Evolutionary conservation across 441 rosid species (phyloP).

Genomic region (Euphorbia schlechtendalii): DNA sequence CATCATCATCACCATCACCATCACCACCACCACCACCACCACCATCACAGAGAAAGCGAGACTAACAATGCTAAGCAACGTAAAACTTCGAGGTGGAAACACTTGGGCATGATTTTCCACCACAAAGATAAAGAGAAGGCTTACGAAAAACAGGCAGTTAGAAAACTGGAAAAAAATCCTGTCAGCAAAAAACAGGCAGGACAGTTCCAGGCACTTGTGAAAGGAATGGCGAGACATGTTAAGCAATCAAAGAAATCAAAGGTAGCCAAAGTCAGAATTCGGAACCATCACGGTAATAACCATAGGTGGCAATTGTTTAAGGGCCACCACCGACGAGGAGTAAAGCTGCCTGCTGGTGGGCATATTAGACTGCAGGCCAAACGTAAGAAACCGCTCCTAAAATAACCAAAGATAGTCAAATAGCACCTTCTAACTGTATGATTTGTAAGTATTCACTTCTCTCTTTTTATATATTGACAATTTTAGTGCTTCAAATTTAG

Average conservation of each 20-base stretch:
- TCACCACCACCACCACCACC: slow-evolving; percentile 40
- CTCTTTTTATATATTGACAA: background rate
- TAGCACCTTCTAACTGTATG: background rate
- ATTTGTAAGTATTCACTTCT: too few species aligned
- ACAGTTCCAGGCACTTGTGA: slow-evolving; percentile 36
- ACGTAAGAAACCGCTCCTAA: slow-evolving; percentile 22
- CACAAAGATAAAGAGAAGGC: slow-evolving; percentile 19
- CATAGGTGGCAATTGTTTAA: slow-evolving; percentile 33
- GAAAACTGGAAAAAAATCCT: slow-evolving; percentile 13
- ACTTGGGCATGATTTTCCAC: slow-evolving; percentile 25
- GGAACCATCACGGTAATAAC: slow-evolving; percentile 12
- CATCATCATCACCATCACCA: slow-evolving; percentile 30
- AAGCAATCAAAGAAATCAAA: slow-evolving; percentile 33
- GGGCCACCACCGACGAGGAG: slow-evolving; percentile 16
- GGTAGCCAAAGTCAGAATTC: slow-evolving; percentile 6
- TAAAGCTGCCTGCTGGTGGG: slow-evolving; percentile 27
- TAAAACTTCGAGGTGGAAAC: slow-evolving; percentile 29
- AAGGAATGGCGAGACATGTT: slow-evolving; percentile 38
- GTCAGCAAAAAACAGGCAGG: slow-evolving; percentile 27
- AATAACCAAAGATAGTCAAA: slow-evolving; percentile 5
- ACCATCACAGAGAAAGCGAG: background rate
- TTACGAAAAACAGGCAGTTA: slow-evolving; percentile 16
- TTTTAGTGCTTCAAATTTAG: background rate
- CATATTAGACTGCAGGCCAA: slow-evolving; percentile 25
- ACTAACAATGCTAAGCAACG: background rate